Evolutionary conservation across 352 stramenopile genomes (phyloP).

Genomic region (Phytopythium montanum): DNA sequence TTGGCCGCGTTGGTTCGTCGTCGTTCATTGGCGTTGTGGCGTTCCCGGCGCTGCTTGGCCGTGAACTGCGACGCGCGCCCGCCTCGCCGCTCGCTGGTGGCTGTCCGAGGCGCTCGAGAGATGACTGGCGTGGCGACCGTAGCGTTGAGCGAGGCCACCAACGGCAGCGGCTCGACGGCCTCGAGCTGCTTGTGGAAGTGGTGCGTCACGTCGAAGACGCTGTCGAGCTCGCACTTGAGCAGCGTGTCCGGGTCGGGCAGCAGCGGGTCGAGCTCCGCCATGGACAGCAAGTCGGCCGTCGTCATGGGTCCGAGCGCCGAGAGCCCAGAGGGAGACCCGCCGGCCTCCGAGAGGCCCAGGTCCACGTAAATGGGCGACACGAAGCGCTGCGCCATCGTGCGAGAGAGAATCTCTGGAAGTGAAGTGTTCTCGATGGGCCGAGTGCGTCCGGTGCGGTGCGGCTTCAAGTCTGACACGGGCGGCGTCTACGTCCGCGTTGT

Average conservation of each 20-base stretch:
- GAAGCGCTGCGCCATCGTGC: constrained; percentile 20
- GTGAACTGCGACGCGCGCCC: constrained; percentile 37
- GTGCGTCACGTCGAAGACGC: constrained; percentile 21
- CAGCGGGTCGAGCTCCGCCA: constrained; percentile 15
- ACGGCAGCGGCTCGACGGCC: constrained; percentile 23
- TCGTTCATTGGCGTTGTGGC: constrained; percentile 44
- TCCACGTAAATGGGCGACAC: constrained; percentile 39
- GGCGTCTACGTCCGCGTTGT: too few relatives aligned
- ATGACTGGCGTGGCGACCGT: constrained; percentile 19
- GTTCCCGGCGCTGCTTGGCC: constrained; percentile 36
- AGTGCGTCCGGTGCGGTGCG: too few relatives aligned
- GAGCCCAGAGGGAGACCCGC: constrained; percentile 11
- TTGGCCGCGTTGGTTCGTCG: constrained; percentile 39
- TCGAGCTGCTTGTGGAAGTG: constrained; percentile 22
- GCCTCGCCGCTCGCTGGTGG: constrained; percentile 13
- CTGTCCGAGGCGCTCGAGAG: background rate
- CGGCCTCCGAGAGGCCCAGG: constrained; percentile 19
- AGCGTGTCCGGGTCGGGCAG: constrained; percentile 16
- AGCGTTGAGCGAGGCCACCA: constrained; percentile 11
- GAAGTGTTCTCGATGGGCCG: too few relatives aligned
- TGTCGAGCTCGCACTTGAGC: constrained; percentile 36
- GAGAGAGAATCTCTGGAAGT: too few relatives aligned
- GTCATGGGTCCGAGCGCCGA: constrained; percentile 14
- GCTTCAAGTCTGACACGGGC: background rate
- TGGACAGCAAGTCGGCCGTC: constrained; percentile 10